These are phyloP conservation scores for Mucor circinelloides DNA, from an alignment of 371 early-diverging fungal genomes.

Conservation along the genomic window DNA sequence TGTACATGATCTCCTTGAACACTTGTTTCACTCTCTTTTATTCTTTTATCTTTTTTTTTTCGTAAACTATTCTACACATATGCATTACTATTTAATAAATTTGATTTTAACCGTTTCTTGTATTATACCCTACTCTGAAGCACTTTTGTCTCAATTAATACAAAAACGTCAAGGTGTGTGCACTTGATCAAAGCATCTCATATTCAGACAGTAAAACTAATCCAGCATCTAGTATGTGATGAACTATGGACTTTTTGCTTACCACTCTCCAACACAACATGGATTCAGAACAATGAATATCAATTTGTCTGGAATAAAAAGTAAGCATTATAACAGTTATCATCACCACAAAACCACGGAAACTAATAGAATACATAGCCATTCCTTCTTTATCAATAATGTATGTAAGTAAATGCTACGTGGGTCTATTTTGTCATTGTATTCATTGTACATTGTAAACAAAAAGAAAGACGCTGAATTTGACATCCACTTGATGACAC, in stretches of 20 bases:
- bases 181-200: too few species aligned
- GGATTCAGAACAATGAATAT: conserved; percentile 25
- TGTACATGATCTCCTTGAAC: neutral
- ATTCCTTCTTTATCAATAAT: conserved; percentile 13
- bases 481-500: conserved; percentile 11
- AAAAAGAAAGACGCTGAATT: neutral
- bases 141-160: neutral
- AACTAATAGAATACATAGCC: neutral
- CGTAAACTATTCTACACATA: neutral
- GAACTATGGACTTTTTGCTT: conserved; percentile 18
- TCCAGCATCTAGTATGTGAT: conserved; percentile 7
- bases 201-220: neutral
- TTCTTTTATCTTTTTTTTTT: neutral
- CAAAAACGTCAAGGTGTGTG: conserved; percentile 5
- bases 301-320: conserved; percentile 29
- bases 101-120: neutral
- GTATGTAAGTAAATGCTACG: conserved; percentile 8
- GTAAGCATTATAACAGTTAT: conserved; percentile 10
- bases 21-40: neutral
- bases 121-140: neutral
- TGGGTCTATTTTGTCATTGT: too few species aligned
- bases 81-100: neutral
- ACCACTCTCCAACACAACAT: conserved; percentile 17
- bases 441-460: neutral
- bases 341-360: neutral